Percentiles rank a stretch among this genome's conserved stretches.
Conservation (phyloP, 2,329 filamentous ascomycete species). For the Blastomyces emzantsi region DNA sequence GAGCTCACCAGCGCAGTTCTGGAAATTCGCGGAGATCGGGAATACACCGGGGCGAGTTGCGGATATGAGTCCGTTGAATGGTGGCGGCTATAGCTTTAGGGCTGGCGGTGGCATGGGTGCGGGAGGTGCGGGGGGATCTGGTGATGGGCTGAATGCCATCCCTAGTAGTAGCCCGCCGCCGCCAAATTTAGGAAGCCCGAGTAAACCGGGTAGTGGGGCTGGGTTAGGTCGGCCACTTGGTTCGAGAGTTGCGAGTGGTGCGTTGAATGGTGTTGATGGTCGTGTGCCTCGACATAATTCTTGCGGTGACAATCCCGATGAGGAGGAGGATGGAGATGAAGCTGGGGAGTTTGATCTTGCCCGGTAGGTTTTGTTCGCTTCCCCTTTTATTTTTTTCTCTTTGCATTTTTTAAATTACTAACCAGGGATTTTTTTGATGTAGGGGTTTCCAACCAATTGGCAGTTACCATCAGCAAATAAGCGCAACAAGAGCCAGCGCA, state of each 20-base stretch:
- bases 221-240: slow-evolving; percentile 7
- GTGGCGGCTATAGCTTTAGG: slow-evolving; percentile 19
- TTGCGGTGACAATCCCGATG: slow-evolving; percentile 11
- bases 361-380: slow-evolving; percentile 26
- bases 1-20: slow-evolving; percentile 44
- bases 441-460: slow-evolving; percentile 44
- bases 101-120: slow-evolving; percentile 5
- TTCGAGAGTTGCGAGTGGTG: slow-evolving; percentile 16
- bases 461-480: slow-evolving; percentile 38
- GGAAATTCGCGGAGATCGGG: slow-evolving; percentile 41
- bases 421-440: background rate
- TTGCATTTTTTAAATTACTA: background rate
- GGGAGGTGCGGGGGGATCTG: slow-evolving; percentile 7
- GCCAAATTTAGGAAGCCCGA: slow-evolving; percentile 38
- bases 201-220: slow-evolving; percentile 29
- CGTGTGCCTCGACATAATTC: background rate
- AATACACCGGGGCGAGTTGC: slow-evolving; percentile 36
- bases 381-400: slow-evolving; percentile 1
- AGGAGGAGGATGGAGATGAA: slow-evolving; percentile 29
- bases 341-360: slow-evolving; percentile 40
- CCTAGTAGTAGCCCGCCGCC: slow-evolving; percentile 43
- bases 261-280: slow-evolving; percentile 11
- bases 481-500: slow-evolving; percentile 14
- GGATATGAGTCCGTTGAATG: slow-evolving; percentile 38
- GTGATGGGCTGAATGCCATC: slow-evolving; percentile 19